Conservation (phyloP, 2,329 filamentous ascomycete genomes). For the Ceratocystis variospora region DNA sequence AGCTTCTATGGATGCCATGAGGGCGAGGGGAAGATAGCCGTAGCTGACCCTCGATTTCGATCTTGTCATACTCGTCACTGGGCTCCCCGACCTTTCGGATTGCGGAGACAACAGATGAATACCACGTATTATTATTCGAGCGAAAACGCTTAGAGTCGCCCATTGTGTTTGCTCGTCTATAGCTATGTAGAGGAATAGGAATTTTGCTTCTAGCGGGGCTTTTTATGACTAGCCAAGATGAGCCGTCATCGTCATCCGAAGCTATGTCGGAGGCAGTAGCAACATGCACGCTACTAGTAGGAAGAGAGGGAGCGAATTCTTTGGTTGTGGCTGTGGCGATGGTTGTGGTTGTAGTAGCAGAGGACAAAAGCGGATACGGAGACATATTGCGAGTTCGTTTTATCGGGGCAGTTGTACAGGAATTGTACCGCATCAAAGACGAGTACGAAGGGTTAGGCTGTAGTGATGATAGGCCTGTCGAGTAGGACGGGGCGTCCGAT, state of each 20-base stretch:
- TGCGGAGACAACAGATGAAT: constrained; percentile 9
- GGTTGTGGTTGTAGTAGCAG: not conserved
- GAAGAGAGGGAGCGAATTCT: not conserved
- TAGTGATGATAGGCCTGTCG: constrained; percentile 4
- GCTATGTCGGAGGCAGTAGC: not conserved
- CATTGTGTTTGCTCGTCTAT: not conserved
- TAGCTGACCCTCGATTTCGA: not conserved
- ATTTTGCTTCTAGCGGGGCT: not conserved
- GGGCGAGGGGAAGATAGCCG: not conserved
- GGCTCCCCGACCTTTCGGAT: constrained; percentile 9
- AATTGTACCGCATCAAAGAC: constrained; percentile 7
- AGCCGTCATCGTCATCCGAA: not conserved
- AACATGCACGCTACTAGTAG: not conserved
- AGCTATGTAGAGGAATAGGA: not conserved
- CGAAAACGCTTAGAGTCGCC: not conserved
- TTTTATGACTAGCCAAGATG: not conserved
- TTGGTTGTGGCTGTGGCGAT: too few relatives aligned
- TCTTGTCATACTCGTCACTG: not conserved
- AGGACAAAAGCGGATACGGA: not conserved
- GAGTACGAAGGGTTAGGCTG: constrained; percentile 9
- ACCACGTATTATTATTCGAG: constrained; percentile 3
- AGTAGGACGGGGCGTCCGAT: constrained; percentile 7
- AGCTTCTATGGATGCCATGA: not conserved
- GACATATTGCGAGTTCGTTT: not conserved
- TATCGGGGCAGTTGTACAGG: constrained; percentile 9